phyloP scores from a whole-genome alignment of 2,329 filamentous ascomycete genomes.

The Hypoxylon sp. region DNA sequence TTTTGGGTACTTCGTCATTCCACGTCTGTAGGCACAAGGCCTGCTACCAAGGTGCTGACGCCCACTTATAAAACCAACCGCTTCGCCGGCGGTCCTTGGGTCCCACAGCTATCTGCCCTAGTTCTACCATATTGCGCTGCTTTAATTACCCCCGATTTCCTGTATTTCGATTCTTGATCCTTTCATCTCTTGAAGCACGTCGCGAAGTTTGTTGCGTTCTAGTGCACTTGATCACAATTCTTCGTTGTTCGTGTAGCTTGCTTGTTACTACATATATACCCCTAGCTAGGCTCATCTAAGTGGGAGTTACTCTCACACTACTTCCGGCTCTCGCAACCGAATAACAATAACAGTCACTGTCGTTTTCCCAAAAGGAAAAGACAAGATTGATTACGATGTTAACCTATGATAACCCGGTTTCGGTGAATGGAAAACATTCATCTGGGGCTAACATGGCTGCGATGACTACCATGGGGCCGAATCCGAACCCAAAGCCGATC shows the following conservation, averaged over 20 bases:
- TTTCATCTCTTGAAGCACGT: slow-evolving; percentile 25
- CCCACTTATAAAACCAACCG: slow-evolving; percentile 46
- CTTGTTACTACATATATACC: slow-evolving; percentile 31
- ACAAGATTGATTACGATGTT: slow-evolving; percentile 59
- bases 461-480: slow-evolving; percentile 49
- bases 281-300: slow-evolving; percentile 18
- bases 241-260: slow-evolving; percentile 22
- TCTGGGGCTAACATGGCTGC: slow-evolving; percentile 53
- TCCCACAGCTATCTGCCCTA: slow-evolving; percentile 42
- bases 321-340: slow-evolving; percentile 8
- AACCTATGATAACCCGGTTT: slow-evolving; percentile 64
- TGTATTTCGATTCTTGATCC: slow-evolving; percentile 34
- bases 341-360: slow-evolving; percentile 11
- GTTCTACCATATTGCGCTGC: slow-evolving; percentile 43
- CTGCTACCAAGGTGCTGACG: slow-evolving; percentile 33
- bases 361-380: slow-evolving; percentile 2
- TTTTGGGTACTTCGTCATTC: slow-evolving; percentile 45
- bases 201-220: slow-evolving; percentile 22
- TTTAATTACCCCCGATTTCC: slow-evolving; percentile 46
- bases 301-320: slow-evolving; percentile 9
- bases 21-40: slow-evolving; percentile 22
- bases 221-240: slow-evolving; percentile 17
- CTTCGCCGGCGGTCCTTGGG: slow-evolving; percentile 42
- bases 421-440: slow-evolving; percentile 59
- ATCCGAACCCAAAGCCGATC: slow-evolving; percentile 53